These are phyloP conservation scores for Clarireedia monteithiana DNA, from an alignment of 2,329 filamentous ascomycete species.

Conservation along the genomic window DNA sequence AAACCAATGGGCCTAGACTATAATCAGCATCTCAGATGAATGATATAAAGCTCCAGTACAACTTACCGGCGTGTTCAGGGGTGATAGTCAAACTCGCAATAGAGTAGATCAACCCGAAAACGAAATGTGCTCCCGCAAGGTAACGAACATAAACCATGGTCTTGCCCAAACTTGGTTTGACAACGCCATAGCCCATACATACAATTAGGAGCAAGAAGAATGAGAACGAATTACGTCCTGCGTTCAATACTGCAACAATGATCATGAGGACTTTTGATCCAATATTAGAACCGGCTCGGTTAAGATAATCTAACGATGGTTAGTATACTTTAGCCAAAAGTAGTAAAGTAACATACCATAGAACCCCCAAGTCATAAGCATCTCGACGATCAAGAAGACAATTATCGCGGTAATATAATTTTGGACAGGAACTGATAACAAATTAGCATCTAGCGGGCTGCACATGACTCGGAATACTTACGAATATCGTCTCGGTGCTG, in stretches of 20 bases:
- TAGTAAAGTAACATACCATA: conserved; percentile 52
- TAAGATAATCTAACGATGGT: conserved; percentile 68
- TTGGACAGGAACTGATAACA: conserved; percentile 72
- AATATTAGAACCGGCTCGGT: conserved; percentile 76
- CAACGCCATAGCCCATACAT: conserved; percentile 98
- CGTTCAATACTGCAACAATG: conserved; percentile 86
- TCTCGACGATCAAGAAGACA: conserved; percentile 88
- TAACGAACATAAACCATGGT: conserved; percentile 92
- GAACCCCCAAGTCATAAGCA: conserved; percentile 98
- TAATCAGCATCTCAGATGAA: conserved; percentile 9
- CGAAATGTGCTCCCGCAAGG: conserved; percentile 85
- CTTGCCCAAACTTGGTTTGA: conserved; percentile 83
- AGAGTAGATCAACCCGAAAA: conserved; percentile 91
- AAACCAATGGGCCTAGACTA: conserved; percentile 65
- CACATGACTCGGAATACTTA: conserved; percentile 34
- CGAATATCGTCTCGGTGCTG: conserved; percentile 88
- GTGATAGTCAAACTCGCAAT: conserved; percentile 83
- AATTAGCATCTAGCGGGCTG: conserved; percentile 29
- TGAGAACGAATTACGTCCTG: conserved; percentile 91
- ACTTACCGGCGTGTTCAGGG: conserved; percentile 67
- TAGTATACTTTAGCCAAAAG: conserved; percentile 24
- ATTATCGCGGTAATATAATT: conserved; percentile 99
- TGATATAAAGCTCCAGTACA: not conserved
- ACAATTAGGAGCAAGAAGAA: conserved; percentile 98
- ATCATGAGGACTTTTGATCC: conserved; percentile 82